phyloP scores from a whole-genome alignment of 805 yeast species.

The Yarrowia hollandica region DNA sequence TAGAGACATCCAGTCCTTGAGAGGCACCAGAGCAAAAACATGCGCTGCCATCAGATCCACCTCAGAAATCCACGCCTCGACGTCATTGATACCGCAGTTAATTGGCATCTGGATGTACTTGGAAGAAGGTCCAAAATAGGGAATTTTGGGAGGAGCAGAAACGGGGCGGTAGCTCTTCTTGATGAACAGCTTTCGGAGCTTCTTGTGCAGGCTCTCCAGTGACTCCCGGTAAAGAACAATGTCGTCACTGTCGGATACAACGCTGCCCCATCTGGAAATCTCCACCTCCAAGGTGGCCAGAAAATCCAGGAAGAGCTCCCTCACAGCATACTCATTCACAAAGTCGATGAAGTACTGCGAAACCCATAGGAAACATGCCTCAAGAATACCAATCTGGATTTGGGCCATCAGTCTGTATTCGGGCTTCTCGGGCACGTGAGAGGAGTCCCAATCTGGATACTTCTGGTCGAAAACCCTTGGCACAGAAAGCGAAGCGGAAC shows the following conservation, averaged over 20 bases:
- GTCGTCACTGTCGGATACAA: slow-evolving; percentile 9
- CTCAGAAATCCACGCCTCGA: slow-evolving; percentile 62
- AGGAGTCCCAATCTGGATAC: slow-evolving; percentile 37
- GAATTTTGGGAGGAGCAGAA: slow-evolving; percentile 37
- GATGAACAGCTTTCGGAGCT: slow-evolving; percentile 60
- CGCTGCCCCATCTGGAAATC: slow-evolving; percentile 42
- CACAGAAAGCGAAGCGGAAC: slow-evolving; percentile 53
- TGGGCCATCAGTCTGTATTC: slow-evolving; percentile 63
- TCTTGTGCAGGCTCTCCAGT: slow-evolving; percentile 53
- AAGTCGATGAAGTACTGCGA: slow-evolving; percentile 75
- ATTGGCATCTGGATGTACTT: slow-evolving; percentile 28
- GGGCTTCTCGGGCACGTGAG: slow-evolving; percentile 39
- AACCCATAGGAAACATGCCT: slow-evolving; percentile 69
- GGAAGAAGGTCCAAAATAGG: slow-evolving; percentile 31
- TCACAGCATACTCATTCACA: slow-evolving; percentile 62
- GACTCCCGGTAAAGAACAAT: slow-evolving; percentile 35
- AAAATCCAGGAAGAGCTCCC: slow-evolving; percentile 60
- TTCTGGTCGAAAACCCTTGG: slow-evolving; percentile 16
- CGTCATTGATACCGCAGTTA: slow-evolving; percentile 33
- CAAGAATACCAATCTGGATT: slow-evolving; percentile 79
- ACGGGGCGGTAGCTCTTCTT: slow-evolving; percentile 41
- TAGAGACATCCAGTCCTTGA: slow-evolving; percentile 76
- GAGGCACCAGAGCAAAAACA: slow-evolving; percentile 56
- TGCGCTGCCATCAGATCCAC: slow-evolving; percentile 63
- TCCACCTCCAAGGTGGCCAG: slow-evolving; percentile 69